Percentiles rank a stretch among this genome's conserved stretches.
Conservation (phyloP, 371 early-diverging fungal species). For the Mucor circinelloides region DNA sequence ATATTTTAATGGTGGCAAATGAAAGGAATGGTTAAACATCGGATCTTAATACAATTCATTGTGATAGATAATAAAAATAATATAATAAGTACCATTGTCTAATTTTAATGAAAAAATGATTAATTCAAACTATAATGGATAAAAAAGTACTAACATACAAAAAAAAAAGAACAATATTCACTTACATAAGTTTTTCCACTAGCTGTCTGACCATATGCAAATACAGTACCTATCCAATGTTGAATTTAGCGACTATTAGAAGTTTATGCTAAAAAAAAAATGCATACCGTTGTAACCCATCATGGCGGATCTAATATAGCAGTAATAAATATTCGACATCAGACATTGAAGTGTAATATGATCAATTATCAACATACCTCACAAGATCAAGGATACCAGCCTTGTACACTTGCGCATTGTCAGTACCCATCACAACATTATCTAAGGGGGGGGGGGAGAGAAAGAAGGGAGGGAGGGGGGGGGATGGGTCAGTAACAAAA, state of each 20-base stretch:
- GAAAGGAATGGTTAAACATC: not conserved
- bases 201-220: slow-evolving; percentile 97
- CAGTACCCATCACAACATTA: slow-evolving; percentile 25
- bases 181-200: slow-evolving; percentile 92
- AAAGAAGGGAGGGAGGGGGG: too few species aligned
- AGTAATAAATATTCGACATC: not conserved
- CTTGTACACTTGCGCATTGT: slow-evolving; percentile 32
- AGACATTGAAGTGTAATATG: not conserved
- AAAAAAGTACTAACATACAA: not conserved
- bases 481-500: too few species aligned
- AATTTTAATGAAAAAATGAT: not conserved
- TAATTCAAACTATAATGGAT: not conserved
- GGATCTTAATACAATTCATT: not conserved
- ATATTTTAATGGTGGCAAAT: not conserved
- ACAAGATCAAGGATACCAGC: slow-evolving; percentile 36
- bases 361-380: slow-evolving; percentile 23
- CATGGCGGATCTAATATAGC: slow-evolving; percentile 37
- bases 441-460: slow-evolving; percentile 2
- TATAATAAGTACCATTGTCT: slow-evolving; percentile 32
- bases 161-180: not conserved
- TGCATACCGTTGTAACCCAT: slow-evolving; percentile 63
- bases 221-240: slow-evolving; percentile 67
- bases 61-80: not conserved
- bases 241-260: not conserved
- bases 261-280: not conserved